A percentile compares a stretch with the other conserved stretches of the same genome.
phyloP scores from a whole-genome alignment of 495 filamentous ascomycete species.

The Neurospora sp. region DNA sequence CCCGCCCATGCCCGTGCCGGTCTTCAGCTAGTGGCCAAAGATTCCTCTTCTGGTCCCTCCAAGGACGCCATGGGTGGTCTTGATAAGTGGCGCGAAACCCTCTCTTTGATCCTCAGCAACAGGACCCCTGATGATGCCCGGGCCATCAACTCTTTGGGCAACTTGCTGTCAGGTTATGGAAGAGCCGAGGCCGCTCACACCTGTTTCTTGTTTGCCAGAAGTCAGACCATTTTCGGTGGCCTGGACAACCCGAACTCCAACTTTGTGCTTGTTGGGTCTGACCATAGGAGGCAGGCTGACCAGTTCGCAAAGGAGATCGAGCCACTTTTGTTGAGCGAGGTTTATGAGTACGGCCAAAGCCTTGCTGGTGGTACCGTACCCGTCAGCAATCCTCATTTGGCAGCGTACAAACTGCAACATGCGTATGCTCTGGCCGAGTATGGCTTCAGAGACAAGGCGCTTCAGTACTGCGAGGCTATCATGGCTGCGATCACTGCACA shows the following conservation, averaged over 20 bases:
- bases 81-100: slow-evolving; percentile 86
- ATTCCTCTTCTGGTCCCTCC: slow-evolving; percentile 46
- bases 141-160: slow-evolving; percentile 71
- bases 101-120: slow-evolving; percentile 78
- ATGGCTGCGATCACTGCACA: slow-evolving; percentile 67
- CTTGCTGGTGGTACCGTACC: slow-evolving; percentile 45
- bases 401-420: slow-evolving; percentile 81
- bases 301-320: slow-evolving; percentile 70
- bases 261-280: slow-evolving; percentile 74
- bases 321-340: slow-evolving; percentile 76
- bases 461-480: slow-evolving; percentile 86
- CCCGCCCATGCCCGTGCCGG: slow-evolving; percentile 86
- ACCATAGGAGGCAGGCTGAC: slow-evolving; percentile 56
- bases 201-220: slow-evolving; percentile 57
- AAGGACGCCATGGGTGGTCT: slow-evolving; percentile 75
- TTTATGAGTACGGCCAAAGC: slow-evolving; percentile 78
- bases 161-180: slow-evolving; percentile 75
- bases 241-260: slow-evolving; percentile 70
- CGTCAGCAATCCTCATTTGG: slow-evolving; percentile 66
- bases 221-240: slow-evolving; percentile 59
- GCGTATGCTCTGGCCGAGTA: slow-evolving; percentile 74
- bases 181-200: slow-evolving; percentile 85
- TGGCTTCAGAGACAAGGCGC: slow-evolving; percentile 70
- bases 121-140: slow-evolving; percentile 67
- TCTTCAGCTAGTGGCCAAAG: slow-evolving; percentile 74